phyloP scores from a whole-genome alignment of 1,139 yeast species.

The Nakaseomyces delphensis region DNA sequence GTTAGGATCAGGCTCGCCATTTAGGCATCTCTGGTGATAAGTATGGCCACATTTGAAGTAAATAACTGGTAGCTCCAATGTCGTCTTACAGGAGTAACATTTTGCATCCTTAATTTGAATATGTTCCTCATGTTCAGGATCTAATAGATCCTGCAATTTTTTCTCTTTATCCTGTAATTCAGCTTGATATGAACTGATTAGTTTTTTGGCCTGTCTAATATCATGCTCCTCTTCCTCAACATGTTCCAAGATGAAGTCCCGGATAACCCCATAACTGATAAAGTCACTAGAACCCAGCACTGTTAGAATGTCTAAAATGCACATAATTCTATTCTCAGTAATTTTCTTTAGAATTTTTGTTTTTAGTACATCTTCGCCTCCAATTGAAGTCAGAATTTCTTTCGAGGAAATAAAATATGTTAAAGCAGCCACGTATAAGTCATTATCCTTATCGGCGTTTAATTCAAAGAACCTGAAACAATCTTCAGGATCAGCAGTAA shows the following conservation, averaged over 20 bases:
- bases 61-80: slow-evolving; percentile 68
- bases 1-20: slow-evolving; percentile 33
- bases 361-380: slow-evolving; percentile 42
- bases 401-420: slow-evolving; percentile 55
- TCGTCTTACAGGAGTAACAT: slow-evolving; percentile 63
- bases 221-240: slow-evolving; percentile 57
- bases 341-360: slow-evolving; percentile 45
- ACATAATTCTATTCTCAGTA: slow-evolving; percentile 45
- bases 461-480: slow-evolving; percentile 50
- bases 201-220: slow-evolving; percentile 55
- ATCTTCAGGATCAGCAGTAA: slow-evolving; percentile 48
- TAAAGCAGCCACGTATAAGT: slow-evolving; percentile 58
- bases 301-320: slow-evolving; percentile 71
- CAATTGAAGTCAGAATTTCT: slow-evolving; percentile 44
- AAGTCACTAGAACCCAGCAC: slow-evolving; percentile 55
- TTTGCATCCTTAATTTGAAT: slow-evolving; percentile 57
- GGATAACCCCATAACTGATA: slow-evolving; percentile 66
- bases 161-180: slow-evolving; percentile 54
- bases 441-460: slow-evolving; percentile 56
- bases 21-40: slow-evolving; percentile 74
- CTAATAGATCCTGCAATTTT: slow-evolving; percentile 44
- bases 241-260: slow-evolving; percentile 56
- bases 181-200: slow-evolving; percentile 57
- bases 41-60: slow-evolving; percentile 86
- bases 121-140: slow-evolving; percentile 38